Conservation (phyloP, 1,284 basidiomycete species). For the Hypsizygus ulmarius region DNA sequence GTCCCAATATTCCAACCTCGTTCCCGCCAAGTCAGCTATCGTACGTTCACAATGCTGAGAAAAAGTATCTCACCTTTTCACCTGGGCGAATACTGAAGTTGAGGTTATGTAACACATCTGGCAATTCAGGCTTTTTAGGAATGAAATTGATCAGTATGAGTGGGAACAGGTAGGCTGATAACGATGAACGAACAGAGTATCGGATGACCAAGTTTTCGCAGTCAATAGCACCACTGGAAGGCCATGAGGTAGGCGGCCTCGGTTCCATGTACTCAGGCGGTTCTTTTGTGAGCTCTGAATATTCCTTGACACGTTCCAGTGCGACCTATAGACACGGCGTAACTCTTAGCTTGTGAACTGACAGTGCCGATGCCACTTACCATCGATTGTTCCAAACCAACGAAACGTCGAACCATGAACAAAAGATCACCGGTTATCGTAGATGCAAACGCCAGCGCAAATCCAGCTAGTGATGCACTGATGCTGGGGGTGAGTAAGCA, state of each 20-base stretch:
- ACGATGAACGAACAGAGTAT: constrained; percentile 69
- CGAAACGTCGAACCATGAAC: constrained; percentile 50
- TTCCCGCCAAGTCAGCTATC: neutral
- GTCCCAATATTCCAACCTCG: constrained; percentile 82
- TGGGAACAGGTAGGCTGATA: neutral
- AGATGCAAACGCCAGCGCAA: constrained; percentile 80
- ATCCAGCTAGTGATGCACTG: constrained; percentile 78
- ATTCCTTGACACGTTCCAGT: constrained; percentile 89
- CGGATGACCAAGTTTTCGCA: constrained; percentile 82
- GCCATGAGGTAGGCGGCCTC: constrained; percentile 83
- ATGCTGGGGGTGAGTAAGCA: constrained; percentile 70
- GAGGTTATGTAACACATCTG: constrained; percentile 81
- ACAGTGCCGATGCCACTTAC: constrained; percentile 35
- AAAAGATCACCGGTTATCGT: constrained; percentile 71
- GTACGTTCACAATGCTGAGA: neutral
- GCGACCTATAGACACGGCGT: constrained; percentile 59
- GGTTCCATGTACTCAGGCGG: constrained; percentile 82
- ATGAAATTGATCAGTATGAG: constrained; percentile 8
- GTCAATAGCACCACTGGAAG: constrained; percentile 69
- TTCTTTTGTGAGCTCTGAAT: constrained; percentile 78
- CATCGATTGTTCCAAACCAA: constrained; percentile 90
- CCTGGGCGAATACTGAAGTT: constrained; percentile 77
- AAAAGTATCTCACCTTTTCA: constrained; percentile 53
- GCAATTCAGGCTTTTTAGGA: constrained; percentile 69
- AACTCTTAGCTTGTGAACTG: constrained; percentile 6